Evolutionary conservation across 768 basidiomycete genomes (phyloP).

Genomic region (Lentinula aciculospora): DNA sequence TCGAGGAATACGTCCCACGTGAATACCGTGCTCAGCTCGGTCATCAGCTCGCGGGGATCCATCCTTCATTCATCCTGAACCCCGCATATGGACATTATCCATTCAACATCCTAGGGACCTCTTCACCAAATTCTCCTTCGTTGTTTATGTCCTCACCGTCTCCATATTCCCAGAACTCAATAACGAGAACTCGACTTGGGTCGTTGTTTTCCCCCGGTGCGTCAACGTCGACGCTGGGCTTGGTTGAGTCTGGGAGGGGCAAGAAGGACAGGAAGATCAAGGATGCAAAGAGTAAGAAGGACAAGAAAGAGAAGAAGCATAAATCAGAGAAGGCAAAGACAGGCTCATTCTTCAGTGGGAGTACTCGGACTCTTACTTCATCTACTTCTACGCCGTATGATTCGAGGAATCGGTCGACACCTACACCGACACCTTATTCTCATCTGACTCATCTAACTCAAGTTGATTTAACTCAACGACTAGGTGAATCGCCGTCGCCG

Average conservation of each 20-base stretch:
- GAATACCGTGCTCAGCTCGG: constrained; percentile 76
- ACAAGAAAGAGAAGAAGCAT: not conserved
- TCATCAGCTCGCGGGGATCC: not conserved
- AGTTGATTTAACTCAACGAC: not conserved
- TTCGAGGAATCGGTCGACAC: not conserved
- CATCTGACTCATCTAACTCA: no score
- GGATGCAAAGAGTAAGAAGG: not conserved
- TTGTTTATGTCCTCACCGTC: not conserved
- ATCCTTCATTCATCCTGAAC: not conserved
- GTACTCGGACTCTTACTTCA: not conserved
- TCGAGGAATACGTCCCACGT: constrained; percentile 90
- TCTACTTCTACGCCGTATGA: not conserved
- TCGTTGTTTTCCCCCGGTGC: not conserved
- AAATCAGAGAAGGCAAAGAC: not conserved
- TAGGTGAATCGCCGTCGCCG: not conserved
- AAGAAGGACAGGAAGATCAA: not conserved
- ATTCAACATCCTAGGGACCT: not conserved
- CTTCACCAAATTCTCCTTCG: not conserved
- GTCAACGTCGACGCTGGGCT: not conserved
- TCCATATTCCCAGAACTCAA: not conserved
- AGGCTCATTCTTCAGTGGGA: not conserved
- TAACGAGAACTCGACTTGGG: not conserved
- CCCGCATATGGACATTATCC: not conserved
- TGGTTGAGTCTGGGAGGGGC: not conserved
- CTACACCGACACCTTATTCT: not conserved